A percentile compares a stretch with the other conserved stretches of the same genome.
Evolutionary conservation across 192 early-diverging fungal species (phyloP).

Genomic region (Backusella parvicylindrica): DNA sequence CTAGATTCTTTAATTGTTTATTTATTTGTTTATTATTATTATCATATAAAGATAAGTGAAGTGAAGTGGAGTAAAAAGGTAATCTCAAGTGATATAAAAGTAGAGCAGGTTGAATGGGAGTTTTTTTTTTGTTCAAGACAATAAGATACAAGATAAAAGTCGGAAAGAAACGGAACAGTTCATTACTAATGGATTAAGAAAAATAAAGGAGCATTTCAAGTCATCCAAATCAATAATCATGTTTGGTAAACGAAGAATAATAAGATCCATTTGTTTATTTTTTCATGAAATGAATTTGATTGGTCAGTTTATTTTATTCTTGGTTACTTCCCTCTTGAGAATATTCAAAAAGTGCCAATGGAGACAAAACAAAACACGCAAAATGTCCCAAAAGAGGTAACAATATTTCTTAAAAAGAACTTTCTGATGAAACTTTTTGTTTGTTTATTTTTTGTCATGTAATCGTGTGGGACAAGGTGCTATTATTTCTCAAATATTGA

Average conservation of each 20-base stretch:
- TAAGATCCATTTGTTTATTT: neutral
- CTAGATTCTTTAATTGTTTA: neutral
- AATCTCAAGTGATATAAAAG: neutral
- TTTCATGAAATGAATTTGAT: neutral
- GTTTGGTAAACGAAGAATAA: neutral
- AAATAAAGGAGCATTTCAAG: neutral
- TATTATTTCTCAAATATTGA: neutral
- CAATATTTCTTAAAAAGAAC: neutral
- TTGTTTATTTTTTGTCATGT: neutral
- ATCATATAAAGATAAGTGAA: neutral
- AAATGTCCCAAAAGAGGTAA: neutral
- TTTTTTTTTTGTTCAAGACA: neutral
- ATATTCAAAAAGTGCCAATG: neutral
- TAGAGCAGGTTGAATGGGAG: neutral
- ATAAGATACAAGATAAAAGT: neutral
- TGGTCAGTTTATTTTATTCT: neutral
- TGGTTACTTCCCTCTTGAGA: neutral
- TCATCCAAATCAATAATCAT: neutral
- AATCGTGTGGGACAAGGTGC: neutral
- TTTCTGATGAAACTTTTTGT: slow-evolving; percentile 2
- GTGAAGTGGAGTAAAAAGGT: neutral
- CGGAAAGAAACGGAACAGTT: neutral
- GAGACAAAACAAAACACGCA: neutral
- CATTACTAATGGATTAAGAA: neutral
- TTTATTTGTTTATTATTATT: slow-evolving; percentile 1